Evolutionary conservation across 2,329 filamentous ascomycete species (phyloP).

Genomic region (Ophiocordyceps australis): DNA sequence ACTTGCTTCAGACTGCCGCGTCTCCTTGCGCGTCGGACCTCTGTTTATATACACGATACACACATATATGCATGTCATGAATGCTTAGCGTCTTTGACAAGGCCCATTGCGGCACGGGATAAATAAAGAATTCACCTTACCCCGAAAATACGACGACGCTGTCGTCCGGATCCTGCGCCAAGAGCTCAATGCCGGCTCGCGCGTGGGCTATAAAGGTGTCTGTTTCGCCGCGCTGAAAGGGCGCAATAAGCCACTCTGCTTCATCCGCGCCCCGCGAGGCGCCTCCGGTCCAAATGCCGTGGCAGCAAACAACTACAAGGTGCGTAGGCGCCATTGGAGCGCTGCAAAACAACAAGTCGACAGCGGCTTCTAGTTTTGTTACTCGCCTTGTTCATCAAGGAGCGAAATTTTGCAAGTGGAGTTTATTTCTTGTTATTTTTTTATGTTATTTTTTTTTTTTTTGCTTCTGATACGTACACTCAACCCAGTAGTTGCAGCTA

Average conservation of each 20-base stretch:
- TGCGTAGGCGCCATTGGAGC: slow-evolving; percentile 14
- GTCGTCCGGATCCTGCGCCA: slow-evolving; percentile 22
- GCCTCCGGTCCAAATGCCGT: slow-evolving; percentile 57
- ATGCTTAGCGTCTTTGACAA: background rate
- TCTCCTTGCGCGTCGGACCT: slow-evolving; percentile 42
- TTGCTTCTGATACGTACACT: too few relatives aligned
- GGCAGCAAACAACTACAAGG: slow-evolving; percentile 68
- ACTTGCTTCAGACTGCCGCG: slow-evolving; percentile 36
- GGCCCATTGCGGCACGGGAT: background rate
- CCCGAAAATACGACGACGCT: slow-evolving; percentile 56
- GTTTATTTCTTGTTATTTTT: too few relatives aligned
- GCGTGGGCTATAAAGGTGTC: slow-evolving; percentile 66
- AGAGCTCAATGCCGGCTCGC: slow-evolving; percentile 37
- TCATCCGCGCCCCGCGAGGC: slow-evolving; percentile 31
- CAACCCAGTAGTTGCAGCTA: background rate
- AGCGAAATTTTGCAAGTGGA: too few relatives aligned
- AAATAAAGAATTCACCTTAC: slow-evolving; percentile 27
- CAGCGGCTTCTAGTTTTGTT: too few relatives aligned
- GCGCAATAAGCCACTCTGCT: slow-evolving; percentile 53
- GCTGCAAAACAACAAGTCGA: too few relatives aligned
- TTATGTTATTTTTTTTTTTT: background rate
- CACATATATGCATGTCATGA: too few relatives aligned
- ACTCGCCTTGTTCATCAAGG: too few relatives aligned
- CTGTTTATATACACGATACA: too few relatives aligned
- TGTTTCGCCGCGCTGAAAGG: slow-evolving; percentile 63